Conservation (phyloP, 176 grass and related monocot genomes). For the Pontederia paniculata region DNA sequence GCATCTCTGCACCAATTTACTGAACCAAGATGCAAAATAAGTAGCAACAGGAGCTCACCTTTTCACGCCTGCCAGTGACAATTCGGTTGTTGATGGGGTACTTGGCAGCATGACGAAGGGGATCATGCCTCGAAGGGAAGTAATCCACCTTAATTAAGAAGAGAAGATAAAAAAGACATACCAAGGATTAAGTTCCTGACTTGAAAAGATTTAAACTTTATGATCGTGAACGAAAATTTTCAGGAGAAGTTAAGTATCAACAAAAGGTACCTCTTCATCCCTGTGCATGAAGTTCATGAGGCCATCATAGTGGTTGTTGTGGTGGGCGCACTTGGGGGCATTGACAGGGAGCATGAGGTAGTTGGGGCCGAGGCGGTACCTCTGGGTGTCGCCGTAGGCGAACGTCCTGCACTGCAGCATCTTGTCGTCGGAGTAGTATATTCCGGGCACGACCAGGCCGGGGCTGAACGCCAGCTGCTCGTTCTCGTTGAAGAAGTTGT, state of each 20-base stretch:
- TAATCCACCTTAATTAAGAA: conserved; percentile 44
- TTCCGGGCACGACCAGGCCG: conserved; percentile 61
- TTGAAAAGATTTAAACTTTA: neutral
- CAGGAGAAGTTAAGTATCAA: no score
- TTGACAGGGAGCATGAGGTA: conserved; percentile 92
- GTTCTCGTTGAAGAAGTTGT: conserved; percentile 96
- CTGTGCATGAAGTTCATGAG: conserved; percentile 82
- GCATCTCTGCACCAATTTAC: no score
- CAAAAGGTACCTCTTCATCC: conserved; percentile 77
- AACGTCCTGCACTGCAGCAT: conserved; percentile 94
- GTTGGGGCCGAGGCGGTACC: conserved; percentile 64
- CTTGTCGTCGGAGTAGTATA: conserved; percentile 98
- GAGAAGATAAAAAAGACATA: neutral
- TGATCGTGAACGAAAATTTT: no score
- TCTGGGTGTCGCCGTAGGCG: conserved; percentile 86
- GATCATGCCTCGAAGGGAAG: conserved; percentile 55
- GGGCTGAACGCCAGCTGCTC: conserved; percentile 90
- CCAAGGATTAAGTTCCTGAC: neutral
- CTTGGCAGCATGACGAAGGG: conserved; percentile 41
- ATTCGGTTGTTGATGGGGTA: conserved; percentile 26
- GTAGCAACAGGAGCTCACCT: conserved; percentile 10
- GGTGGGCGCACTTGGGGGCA: conserved; percentile 52
- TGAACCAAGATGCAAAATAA: no score
- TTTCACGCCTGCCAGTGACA: conserved; percentile 42
- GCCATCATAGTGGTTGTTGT: conserved; percentile 79